Evolutionary conservation across 2,329 filamentous ascomycete genomes (phyloP).

Genomic region (Trichoderma atrobrunneum): DNA sequence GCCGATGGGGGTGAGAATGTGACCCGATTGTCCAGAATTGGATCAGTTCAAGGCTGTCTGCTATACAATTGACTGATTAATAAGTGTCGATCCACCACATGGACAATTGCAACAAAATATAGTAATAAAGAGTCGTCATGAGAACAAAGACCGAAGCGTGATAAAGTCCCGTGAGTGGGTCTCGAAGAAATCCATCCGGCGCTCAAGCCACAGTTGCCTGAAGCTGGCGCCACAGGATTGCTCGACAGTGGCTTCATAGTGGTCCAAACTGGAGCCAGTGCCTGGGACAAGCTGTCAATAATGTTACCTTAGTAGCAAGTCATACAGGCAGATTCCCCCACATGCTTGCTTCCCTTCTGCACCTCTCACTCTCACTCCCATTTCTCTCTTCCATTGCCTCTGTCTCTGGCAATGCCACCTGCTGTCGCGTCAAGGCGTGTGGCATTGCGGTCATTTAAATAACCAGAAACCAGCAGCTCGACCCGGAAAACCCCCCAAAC

Average conservation of each 20-base stretch:
- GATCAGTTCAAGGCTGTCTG: neutral
- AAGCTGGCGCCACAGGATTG: slow-evolving; percentile 18
- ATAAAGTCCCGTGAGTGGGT: slow-evolving; percentile 19
- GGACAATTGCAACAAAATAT: neutral
- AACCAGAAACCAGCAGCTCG: neutral
- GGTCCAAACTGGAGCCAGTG: neutral
- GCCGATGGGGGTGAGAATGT: neutral
- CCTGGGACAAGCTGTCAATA: slow-evolving; percentile 18
- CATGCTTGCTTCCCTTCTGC: slow-evolving; percentile 14
- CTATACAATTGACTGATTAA: neutral
- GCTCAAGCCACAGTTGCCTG: neutral
- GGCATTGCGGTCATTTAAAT: slow-evolving; percentile 10
- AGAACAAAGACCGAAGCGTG: slow-evolving; percentile 5
- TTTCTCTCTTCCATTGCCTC: neutral
- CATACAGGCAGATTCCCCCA: slow-evolving; percentile 18
- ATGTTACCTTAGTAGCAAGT: slow-evolving; percentile 3
- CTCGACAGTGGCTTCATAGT: neutral
- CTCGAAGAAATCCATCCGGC: neutral
- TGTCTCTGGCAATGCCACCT: slow-evolving; percentile 15
- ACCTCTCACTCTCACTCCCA: neutral
- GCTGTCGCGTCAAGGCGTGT: neutral
- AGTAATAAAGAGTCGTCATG: neutral
- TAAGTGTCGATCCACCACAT: neutral
- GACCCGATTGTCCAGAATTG: neutral
- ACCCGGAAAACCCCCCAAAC: neutral